Evolutionary conservation across 768 basidiomycete species (phyloP), one percentile per base, ranked within the genome.

Genomic region (Lentinula lateritia): DNA sequence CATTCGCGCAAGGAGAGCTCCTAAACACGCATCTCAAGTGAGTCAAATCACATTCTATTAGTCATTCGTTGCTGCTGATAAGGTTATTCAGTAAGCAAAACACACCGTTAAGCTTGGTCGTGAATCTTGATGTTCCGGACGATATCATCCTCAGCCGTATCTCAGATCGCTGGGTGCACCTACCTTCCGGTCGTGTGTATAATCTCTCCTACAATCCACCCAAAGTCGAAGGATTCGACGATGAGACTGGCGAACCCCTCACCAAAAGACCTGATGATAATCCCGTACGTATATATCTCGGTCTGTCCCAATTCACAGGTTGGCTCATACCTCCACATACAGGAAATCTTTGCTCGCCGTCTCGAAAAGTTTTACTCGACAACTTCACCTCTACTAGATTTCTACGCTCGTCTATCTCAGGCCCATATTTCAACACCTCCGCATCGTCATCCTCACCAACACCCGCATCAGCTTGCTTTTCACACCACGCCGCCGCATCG

Each of bases 71-170:
- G 6, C 15, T 36, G 10, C 20, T 60, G 50, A 50, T 55, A 62
- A 62, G 38, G 35, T 41, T 23, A 58, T 50, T 38, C 69, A 92
- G 91, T 67, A 79, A 78, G 64, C 83, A 83, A 66, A 78, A 79
- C 63, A 81, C 77, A 35, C 86, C 92, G 34, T 75, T 96, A 62
- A 92, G 87, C 61, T 79, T 96, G 48, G 82, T 96, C 42, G 86
- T 94, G 59, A 92, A 93, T 71, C 78, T 97, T 34, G 88, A 93
- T 64, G 92, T 97, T n/a, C 82, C 92, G 1, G 93, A 96, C 69
- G 80, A 89, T 61, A 81, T 93, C 56, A 95, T 96, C 68, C 78
- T 95, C 18, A 79, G 83, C 62, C 89, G 94, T 54, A 95, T 96
- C 66, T 89, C 90, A 12, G 93, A 95, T 69, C 88, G 94, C 43